Evolutionary conservation across 1,284 basidiomycete genomes (phyloP).

Genomic region (Earliella scabrosa): DNA sequence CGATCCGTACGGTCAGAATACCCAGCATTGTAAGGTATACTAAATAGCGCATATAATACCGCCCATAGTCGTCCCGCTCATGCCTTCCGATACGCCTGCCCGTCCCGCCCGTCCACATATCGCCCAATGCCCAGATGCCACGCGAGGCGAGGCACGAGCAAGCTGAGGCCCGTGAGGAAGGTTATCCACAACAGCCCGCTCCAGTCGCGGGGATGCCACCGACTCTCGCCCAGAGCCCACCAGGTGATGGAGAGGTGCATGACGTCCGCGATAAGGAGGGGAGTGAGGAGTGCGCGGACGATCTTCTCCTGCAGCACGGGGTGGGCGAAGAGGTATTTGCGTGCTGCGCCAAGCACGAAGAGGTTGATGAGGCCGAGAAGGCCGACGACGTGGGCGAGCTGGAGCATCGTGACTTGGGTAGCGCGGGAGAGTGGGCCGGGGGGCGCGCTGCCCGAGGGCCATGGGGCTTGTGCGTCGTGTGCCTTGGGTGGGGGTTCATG

Average conservation of each 20-base stretch:
- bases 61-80: conserved; percentile 13
- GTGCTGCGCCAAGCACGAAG: conserved; percentile 63
- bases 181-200: conserved; percentile 71
- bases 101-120: conserved; percentile 69
- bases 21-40: conserved; percentile 20
- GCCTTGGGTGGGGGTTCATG: conserved; percentile 44
- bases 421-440: conserved; percentile 58
- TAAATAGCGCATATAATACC: conserved; percentile 13
- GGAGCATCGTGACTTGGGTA: conserved; percentile 65
- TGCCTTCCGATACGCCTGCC: conserved; percentile 31
- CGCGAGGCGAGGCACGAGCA: conserved; percentile 68
- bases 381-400: conserved; percentile 76
- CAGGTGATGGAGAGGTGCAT: conserved; percentile 67
- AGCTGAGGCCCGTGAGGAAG: conserved; percentile 60
- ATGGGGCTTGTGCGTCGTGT: conserved; percentile 75
- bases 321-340: conserved; percentile 58
- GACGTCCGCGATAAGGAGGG: conserved; percentile 70
- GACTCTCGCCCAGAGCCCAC: conserved; percentile 71
- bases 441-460: conserved; percentile 54
- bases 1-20: conserved; percentile 18
- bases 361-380: conserved; percentile 72
- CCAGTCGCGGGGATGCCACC: conserved; percentile 66
- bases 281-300: conserved; percentile 61
- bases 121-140: conserved; percentile 77
- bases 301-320: conserved; percentile 74